These are phyloP conservation scores for Penicillium bovifimosum DNA, from an alignment of 495 filamentous ascomycete genomes.

Conservation along the genomic window DNA sequence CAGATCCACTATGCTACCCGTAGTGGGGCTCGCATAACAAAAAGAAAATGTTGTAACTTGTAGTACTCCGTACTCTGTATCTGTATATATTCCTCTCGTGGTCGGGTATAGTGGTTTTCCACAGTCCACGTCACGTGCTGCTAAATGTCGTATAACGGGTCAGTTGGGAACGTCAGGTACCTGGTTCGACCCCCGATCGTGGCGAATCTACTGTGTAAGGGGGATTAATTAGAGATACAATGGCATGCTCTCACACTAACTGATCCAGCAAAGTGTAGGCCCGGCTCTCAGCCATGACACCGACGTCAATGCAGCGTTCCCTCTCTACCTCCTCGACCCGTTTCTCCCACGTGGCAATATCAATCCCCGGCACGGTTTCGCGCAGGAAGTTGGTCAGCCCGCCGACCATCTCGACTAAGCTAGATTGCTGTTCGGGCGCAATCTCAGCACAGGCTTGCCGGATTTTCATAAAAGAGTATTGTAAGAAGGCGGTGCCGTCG, in stretches of 20 bases:
- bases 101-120: no score
- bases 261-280: slow-evolving; percentile 1
- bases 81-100: no score
- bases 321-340: slow-evolving; percentile 6
- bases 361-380: slow-evolving; percentile 7
- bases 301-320: not conserved
- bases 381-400: slow-evolving; percentile 13
- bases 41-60: no score
- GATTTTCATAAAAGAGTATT: slow-evolving; percentile 14
- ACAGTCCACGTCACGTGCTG: no score
- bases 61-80: no score
- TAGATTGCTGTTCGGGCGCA: slow-evolving; percentile 2
- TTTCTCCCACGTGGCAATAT: slow-evolving; percentile 23
- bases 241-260: not conserved
- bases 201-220: no score
- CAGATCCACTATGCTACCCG: no score
- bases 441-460: not conserved
- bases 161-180: no score
- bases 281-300: slow-evolving; percentile 4
- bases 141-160: no score
- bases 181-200: no score
- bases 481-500: slow-evolving; percentile 6
- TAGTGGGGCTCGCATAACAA: no score
- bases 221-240: no score
- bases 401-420: slow-evolving; percentile 7